Percentiles rank a stretch among this genome's conserved stretches.
Conservation (phyloP, 371 early-diverging fungal genomes). For the Conidiobolus incongruus region DNA sequence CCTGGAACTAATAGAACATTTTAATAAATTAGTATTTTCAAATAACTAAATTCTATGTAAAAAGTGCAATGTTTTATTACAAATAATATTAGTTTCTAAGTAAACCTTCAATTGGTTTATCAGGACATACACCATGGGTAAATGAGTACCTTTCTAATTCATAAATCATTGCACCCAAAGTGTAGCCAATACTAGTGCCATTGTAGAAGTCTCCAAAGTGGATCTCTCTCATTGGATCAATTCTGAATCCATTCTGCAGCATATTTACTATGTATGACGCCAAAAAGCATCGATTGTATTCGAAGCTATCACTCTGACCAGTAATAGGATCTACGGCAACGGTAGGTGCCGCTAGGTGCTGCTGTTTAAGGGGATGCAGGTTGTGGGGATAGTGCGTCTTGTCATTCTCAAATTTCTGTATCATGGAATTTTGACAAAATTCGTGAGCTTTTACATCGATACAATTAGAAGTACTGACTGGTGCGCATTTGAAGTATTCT, state of each 20-base stretch:
- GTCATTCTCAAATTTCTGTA: neutral
- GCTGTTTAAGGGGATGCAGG: no score
- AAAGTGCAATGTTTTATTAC: no score
- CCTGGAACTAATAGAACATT: no score
- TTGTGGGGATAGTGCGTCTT: no score
- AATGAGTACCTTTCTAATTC: constrained; percentile 1
- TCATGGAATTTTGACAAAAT: neutral
- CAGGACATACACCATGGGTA: neutral
- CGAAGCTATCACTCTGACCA: neutral
- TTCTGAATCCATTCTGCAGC: neutral
- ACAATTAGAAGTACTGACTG: neutral
- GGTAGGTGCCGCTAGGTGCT: no score
- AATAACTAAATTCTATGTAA: no score
- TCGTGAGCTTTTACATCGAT: neutral
- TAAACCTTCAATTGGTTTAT: no score
- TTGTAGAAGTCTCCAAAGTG: neutral
- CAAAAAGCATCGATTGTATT: neutral
- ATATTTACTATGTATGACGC: neutral
- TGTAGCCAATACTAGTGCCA: constrained; percentile 1
- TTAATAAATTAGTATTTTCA: no score
- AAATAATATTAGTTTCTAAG: no score
- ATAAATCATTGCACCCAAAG: constrained; percentile 3
- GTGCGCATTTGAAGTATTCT: neutral
- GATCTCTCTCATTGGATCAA: neutral
- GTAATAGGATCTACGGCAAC: neutral